Conservation (phyloP, 2,329 filamentous ascomycete genomes). For the Calonectria pseudoreteaudii region DNA sequence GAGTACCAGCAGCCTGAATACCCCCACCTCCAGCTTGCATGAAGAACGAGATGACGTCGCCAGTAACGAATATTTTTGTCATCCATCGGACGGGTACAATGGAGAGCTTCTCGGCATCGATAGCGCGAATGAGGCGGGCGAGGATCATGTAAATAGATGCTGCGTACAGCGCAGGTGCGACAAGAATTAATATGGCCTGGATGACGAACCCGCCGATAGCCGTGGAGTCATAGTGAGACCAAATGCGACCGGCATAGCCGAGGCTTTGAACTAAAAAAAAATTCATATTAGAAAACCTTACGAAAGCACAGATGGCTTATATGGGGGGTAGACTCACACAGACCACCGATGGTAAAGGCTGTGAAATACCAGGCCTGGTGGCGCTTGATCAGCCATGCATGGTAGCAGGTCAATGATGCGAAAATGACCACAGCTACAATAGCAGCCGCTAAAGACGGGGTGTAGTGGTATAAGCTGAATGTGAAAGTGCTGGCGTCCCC, state of each 20-base stretch:
- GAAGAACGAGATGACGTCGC: conserved; percentile 57
- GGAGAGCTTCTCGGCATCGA: conserved; percentile 51
- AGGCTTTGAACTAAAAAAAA: background rate
- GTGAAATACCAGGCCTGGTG: background rate
- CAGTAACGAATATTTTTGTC: conserved; percentile 61
- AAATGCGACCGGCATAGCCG: background rate
- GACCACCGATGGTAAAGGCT: conserved; percentile 5
- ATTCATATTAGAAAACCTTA: background rate
- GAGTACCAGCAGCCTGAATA: conserved; percentile 11
- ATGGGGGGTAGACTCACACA: background rate
- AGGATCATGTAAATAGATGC: conserved; percentile 59
- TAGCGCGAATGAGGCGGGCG: conserved; percentile 49
- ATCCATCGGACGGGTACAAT: conserved; percentile 55
- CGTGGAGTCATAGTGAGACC: conserved; percentile 1
- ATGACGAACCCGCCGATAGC: background rate
- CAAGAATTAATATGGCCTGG: conserved; percentile 19
- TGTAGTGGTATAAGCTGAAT: conserved; percentile 2
- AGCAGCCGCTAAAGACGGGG: background rate
- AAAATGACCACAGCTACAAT: background rate
- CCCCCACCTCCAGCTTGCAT: conserved; percentile 30
- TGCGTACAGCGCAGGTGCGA: conserved; percentile 55
- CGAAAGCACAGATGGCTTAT: background rate
- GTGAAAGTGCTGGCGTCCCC: background rate
- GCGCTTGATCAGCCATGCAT: background rate
- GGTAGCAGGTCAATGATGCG: background rate